Evolutionary conservation across 495 filamentous ascomycete species (phyloP).

Genomic region (Penicillium robsamsonii): DNA sequence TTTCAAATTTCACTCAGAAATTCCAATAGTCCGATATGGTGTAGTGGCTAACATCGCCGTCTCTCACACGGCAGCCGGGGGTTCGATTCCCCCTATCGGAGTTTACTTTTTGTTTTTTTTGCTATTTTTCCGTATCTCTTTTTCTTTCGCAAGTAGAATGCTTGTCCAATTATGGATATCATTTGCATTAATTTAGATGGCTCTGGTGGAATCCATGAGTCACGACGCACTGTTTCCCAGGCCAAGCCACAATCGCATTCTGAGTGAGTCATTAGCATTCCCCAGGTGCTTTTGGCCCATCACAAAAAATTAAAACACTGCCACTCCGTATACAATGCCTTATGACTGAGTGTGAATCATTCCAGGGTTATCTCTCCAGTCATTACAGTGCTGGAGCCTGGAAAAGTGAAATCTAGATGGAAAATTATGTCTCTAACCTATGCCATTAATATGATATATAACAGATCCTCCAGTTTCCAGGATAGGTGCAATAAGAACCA

Average conservation of each 20-base stretch:
- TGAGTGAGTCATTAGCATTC: neutral
- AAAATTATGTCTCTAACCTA: neutral
- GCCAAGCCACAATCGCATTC: neutral
- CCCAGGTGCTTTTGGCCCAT: neutral
- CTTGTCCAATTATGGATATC: no score
- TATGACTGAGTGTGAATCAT: neutral
- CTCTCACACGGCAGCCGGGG: slow-evolving; percentile 39
- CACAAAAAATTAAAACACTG: neutral
- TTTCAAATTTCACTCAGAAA: no score
- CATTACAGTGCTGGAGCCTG: neutral
- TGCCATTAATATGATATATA: neutral
- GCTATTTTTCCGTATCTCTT: neutral
- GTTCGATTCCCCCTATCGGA: slow-evolving; percentile 27
- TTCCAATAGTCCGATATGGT: slow-evolving; percentile 31
- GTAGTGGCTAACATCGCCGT: slow-evolving; percentile 39
- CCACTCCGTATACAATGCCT: neutral
- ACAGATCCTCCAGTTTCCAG: neutral
- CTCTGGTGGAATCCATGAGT: neutral
- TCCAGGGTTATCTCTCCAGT: neutral
- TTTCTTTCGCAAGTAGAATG: no score
- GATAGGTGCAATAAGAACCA: neutral
- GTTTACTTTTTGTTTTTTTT: slow-evolving; percentile 7
- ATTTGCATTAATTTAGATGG: no score
- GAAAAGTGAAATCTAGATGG: neutral
- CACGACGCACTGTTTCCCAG: no score